A percentile compares a stretch with the other conserved stretches of the same genome.
Evolutionary conservation across 2,329 filamentous ascomycete genomes (phyloP).

Genomic region (Ascochyta koolunga): DNA sequence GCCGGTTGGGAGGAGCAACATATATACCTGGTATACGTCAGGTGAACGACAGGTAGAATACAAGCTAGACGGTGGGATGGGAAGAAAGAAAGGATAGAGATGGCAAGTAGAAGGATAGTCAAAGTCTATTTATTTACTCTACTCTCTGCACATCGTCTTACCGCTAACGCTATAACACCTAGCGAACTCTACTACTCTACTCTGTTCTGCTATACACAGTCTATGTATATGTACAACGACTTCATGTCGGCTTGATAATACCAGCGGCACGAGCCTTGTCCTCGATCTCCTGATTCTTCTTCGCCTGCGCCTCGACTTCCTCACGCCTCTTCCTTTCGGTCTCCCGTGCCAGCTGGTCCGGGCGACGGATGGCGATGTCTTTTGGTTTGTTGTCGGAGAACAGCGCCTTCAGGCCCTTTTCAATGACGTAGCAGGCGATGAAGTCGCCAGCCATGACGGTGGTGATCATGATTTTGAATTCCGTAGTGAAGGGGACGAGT

Average conservation of each 20-base stretch:
- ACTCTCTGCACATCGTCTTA: too few relatives aligned
- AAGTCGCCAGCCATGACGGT: slow-evolving; percentile 87
- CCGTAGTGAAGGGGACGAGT: slow-evolving; percentile 84
- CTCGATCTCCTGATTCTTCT: slow-evolving; percentile 42
- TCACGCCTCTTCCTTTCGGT: slow-evolving; percentile 68
- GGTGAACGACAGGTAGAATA: too few relatives aligned
- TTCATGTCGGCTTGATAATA: neutral
- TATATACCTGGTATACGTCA: too few relatives aligned
- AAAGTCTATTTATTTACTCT: too few relatives aligned
- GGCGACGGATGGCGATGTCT: slow-evolving; percentile 85
- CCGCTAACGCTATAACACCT: too few relatives aligned
- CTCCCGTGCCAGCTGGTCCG: slow-evolving; percentile 85
- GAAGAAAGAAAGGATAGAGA: too few relatives aligned
- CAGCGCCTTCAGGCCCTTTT: slow-evolving; percentile 79
- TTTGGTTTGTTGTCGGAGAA: slow-evolving; percentile 94
- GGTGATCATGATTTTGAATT: slow-evolving; percentile 90
- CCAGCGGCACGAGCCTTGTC: slow-evolving; percentile 29
- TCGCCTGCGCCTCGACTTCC: slow-evolving; percentile 47
- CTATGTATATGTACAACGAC: too few relatives aligned
- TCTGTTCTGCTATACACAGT: too few relatives aligned
- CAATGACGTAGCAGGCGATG: slow-evolving; percentile 82
- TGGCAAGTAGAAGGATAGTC: too few relatives aligned
- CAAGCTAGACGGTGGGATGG: too few relatives aligned
- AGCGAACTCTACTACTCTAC: too few relatives aligned
- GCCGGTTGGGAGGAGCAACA: too few relatives aligned